A percentile compares a stretch with the other conserved stretches of the same genome.
These are phyloP conservation scores for Batrachochytrium dendrobatidis DNA, from an alignment of 371 early-diverging fungal genomes.

Conservation along the genomic window DNA sequence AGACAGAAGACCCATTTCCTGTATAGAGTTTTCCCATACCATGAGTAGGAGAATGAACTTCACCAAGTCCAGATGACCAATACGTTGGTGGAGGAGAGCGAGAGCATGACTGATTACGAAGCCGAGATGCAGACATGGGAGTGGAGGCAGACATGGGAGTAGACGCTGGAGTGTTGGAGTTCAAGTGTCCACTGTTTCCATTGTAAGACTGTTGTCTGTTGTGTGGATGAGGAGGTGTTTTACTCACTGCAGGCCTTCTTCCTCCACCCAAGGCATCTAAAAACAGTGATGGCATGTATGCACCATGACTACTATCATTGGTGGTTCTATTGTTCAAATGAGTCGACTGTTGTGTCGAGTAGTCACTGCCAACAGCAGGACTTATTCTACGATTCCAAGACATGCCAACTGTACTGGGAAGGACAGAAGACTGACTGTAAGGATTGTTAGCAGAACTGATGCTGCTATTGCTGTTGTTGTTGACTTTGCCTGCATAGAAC, in stretches of 20 bases:
- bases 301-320: too few species aligned
- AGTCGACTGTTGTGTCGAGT: too few species aligned
- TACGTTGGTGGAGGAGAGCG: too few species aligned
- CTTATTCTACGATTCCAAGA: too few species aligned
- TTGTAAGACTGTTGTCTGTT: neutral
- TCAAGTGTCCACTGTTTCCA: neutral
- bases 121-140: too few species aligned
- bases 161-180: neutral
- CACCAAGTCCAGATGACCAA: neutral
- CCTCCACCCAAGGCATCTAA: conserved; percentile 4
- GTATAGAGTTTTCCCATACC: neutral
- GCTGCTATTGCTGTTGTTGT: conserved; percentile 3
- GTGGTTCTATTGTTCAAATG: neutral
- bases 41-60: neutral
- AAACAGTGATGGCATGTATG: neutral
- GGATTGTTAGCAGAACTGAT: neutral
- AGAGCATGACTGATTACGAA: too few species aligned
- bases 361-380: too few species aligned
- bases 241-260: neutral
- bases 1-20: neutral
- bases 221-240: neutral
- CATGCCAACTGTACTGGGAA: too few species aligned
- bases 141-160: too few species aligned
- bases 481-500: neutral
- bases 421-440: too few species aligned